phyloP scores from a whole-genome alignment of 768 basidiomycete species.

The Albatrellus ellisii region DNA sequence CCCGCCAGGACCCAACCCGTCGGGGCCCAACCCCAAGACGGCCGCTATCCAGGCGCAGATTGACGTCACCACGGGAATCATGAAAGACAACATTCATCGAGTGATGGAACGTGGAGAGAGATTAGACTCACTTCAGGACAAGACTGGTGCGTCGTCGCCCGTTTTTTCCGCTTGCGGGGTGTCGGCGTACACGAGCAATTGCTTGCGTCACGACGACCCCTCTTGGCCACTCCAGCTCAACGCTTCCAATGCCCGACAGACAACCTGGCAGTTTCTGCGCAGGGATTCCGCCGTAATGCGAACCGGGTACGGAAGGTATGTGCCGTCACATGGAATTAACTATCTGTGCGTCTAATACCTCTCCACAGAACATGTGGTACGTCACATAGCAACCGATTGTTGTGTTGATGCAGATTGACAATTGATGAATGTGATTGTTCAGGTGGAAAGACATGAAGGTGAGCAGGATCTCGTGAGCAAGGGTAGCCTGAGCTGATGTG shows the following conservation, averaged over 20 bases:
- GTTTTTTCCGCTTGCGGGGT: neutral
- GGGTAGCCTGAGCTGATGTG: slow-evolving; percentile 3
- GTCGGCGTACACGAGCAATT: neutral
- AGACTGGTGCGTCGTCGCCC: slow-evolving; percentile 64
- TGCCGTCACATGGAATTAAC: slow-evolving; percentile 9
- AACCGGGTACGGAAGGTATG: slow-evolving; percentile 93
- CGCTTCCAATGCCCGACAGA: slow-evolving; percentile 33
- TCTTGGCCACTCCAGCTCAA: neutral
- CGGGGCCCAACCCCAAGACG: slow-evolving; percentile 59
- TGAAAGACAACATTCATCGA: slow-evolving; percentile 96
- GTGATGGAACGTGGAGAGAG: slow-evolving; percentile 93
- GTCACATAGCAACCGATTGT: slow-evolving; percentile 18
- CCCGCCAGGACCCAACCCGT: slow-evolving; percentile 30
- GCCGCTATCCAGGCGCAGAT: slow-evolving; percentile 96
- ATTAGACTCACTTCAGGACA: slow-evolving; percentile 90
- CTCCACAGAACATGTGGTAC: slow-evolving; percentile 78
- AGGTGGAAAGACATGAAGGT: slow-evolving; percentile 99
- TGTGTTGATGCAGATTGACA: no score
- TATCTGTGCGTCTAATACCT: slow-evolving; percentile 4
- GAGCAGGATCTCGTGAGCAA: slow-evolving; percentile 15
- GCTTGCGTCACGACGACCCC: neutral
- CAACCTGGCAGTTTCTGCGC: slow-evolving; percentile 95
- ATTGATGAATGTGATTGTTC: neutral
- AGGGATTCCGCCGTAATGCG: slow-evolving; percentile 95
- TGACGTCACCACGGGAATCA: slow-evolving; percentile 92